Base-by-base conservation (phyloP, 805 yeast genomes). In the Myxozyma udenii region DNA sequence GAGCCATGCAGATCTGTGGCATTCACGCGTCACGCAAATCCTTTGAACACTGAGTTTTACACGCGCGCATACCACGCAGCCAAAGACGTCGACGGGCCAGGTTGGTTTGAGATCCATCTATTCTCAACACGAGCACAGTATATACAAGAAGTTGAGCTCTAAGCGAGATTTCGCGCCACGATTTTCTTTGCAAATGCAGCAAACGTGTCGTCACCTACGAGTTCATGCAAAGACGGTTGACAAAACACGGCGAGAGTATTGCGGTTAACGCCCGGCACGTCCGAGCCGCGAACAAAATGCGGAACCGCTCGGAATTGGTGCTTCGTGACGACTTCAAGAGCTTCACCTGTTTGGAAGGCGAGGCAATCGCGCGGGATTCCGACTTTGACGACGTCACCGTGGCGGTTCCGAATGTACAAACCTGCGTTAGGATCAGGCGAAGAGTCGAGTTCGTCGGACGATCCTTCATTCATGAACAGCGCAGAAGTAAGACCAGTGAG, bases 311-410 rank as follows among this genome's bases (percentile, higher is more conserved):
- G 76, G 64, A 80, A 78, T 25, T 66, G 65, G 18, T 73, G 72
- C n/a, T 64, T 55, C 0, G 81, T 74, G 16, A 79, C 73, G 44
- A 74, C 78, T 58, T 79, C 75, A 25, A 80, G 66, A 1, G 83
- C 78, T 49, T 78, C 70, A 1, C 85, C 85, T 1, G 83, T 78
- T 61, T 80, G 84, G 63, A 80, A 80, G 1, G 83, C 84, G 22
- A 80, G 61, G 58, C 81, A 77, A 54, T 79, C 78, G 3, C 61
- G 55, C 0, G 85, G 84, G 30, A 80, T 79, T 23, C 66, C 62
- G n/a, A 80, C 81, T 53, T 78, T 74, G 18, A 75, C 76, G 4
- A 71, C 62, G 2, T 68, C 63, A 9, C 78, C 76, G 6, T 62
- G 63, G 23, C 84, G 67, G 61, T 73, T 70, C 22, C 71, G 70